A percentile compares a stretch with the other conserved stretches of the same genome.
Conservation (phyloP, 2,329 filamentous ascomycete genomes). For the Microdochium bolleyi region DNA sequence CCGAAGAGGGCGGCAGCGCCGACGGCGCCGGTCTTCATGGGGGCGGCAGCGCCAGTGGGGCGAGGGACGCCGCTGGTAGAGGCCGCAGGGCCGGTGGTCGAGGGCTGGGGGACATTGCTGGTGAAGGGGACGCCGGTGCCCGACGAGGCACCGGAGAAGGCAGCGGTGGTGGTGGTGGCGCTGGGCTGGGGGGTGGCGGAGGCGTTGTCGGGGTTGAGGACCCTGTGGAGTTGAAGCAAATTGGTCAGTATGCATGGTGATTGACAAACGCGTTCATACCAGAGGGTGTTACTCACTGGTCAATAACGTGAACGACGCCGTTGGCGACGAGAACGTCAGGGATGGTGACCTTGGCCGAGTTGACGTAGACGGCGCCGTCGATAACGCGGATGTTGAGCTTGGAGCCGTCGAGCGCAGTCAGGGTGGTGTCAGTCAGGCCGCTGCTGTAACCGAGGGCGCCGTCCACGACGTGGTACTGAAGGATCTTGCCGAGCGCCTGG, state of each 20-base stretch:
- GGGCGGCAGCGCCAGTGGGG: slow-evolving; percentile 16
- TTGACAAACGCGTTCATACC: too few relatives aligned
- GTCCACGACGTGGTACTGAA: slow-evolving; percentile 58
- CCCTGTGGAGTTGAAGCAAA: slow-evolving; percentile 21
- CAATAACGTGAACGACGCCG: slow-evolving; percentile 50
- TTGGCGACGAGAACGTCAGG: slow-evolving; percentile 43
- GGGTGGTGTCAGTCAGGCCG: slow-evolving; percentile 18
- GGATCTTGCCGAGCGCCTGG: slow-evolving; percentile 39
- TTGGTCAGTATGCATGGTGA: neutral
- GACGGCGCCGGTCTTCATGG: slow-evolving; percentile 26
- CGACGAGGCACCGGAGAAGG: slow-evolving; percentile 44
- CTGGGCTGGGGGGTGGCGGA: slow-evolving; percentile 30
- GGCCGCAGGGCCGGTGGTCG: slow-evolving; percentile 24
- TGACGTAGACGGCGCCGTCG: slow-evolving; percentile 34
- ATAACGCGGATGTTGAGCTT: slow-evolving; percentile 34
- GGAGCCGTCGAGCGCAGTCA: slow-evolving; percentile 30
- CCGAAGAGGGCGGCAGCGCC: slow-evolving; percentile 38
- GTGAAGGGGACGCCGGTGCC: slow-evolving; percentile 46
- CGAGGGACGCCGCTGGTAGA: slow-evolving; percentile 3
- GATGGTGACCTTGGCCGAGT: slow-evolving; percentile 38
- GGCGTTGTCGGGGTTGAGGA: slow-evolving; percentile 48
- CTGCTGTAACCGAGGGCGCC: slow-evolving; percentile 42
- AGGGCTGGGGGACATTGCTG: slow-evolving; percentile 37
- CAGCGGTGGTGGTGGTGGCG: slow-evolving; percentile 38
- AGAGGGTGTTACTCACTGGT: slow-evolving; percentile 32